Base-by-base conservation (phyloP, 2,329 filamentous ascomycete genomes). In the Aschersonia sp. region DNA sequence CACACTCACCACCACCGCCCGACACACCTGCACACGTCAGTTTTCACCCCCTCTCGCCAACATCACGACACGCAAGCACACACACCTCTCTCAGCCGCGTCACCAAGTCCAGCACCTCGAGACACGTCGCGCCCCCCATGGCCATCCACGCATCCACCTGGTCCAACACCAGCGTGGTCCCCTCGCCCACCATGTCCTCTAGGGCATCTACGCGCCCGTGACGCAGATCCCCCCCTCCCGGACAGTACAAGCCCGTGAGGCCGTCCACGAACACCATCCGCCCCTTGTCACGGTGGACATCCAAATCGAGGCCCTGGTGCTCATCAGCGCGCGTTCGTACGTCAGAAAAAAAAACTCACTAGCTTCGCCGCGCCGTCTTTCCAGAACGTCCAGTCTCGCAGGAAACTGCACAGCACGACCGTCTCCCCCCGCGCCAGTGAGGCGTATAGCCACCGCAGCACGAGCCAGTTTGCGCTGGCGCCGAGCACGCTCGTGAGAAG, bases 341-440 rank as follows among this genome's bases (percentile, higher is more conserved):
- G 32, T 7, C 32, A 38, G 32, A 28, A 10, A 42, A 28, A 40
- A 12, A 40, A 28, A 54, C 56, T 51, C 47, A 86, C 84, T 58
- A 88, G 64, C 62, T 82, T 82, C 47, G 78, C 74, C 2, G 74
- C 75, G 45, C 85, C 82, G 3, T 82, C 77, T 52, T 71, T 80
- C 88, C 89, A 96, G 60, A 94, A 94, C 1, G 75, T 69, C 53
- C 75, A 77, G 56, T 91, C 84, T 51, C 86, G 75, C 65, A 94
- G 68, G 65, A 92, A 95, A 67, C 85, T 94, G 50, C 92, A 80
- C 3, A 96, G 70, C 3, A 95, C 71, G 1, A 96, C 75, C 45
- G 69, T 73, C 32, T 9, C 12, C 40, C 40, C 49, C 43, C 38
- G n/a, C 45, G 48, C 52, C 42, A 77, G 65, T 5, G 70, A 63